A percentile compares a stretch with the other conserved stretches of the same genome.
Evolutionary conservation across 1,139 yeast genomes (phyloP).

Genomic region (Candida buenavistaensis): DNA sequence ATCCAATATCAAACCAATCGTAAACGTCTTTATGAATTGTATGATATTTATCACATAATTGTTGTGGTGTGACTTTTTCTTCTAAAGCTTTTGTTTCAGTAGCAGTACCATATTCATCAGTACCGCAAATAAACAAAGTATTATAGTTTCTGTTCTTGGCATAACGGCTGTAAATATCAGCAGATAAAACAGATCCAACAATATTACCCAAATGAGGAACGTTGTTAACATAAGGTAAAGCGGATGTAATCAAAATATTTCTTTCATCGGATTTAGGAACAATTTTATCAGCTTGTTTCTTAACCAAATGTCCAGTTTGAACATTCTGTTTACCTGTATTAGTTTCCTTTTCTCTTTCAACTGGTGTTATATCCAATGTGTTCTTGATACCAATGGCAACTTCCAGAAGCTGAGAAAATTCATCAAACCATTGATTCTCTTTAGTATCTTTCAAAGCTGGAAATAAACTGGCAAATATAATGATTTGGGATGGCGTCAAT

Average conservation of each 20-base stretch:
- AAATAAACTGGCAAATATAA: conserved; percentile 46
- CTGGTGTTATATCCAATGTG: conserved; percentile 40
- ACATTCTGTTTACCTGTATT: conserved; percentile 61
- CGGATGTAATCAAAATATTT: conserved; percentile 88
- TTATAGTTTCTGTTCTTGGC: conserved; percentile 88
- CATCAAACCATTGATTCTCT: conserved; percentile 40
- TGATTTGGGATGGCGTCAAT: conserved; percentile 42
- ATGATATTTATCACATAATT: conserved; percentile 89
- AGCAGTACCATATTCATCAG: conserved; percentile 99
- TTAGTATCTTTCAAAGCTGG: conserved; percentile 26
- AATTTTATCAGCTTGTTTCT: conserved; percentile 32
- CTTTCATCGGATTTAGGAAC: conserved; percentile 68
- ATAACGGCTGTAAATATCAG: conserved; percentile 92
- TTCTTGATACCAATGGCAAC: conserved; percentile 40
- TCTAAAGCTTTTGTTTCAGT: conserved; percentile 98
- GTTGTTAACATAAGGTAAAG: conserved; percentile 95
- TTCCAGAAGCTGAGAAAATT: conserved; percentile 34
- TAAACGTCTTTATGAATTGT: conserved; percentile 84
- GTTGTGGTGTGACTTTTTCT: conserved; percentile 83
- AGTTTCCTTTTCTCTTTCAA: conserved; percentile 46
- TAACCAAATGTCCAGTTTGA: conserved; percentile 40
- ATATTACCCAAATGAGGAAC: conserved; percentile 98
- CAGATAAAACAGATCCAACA: conserved; percentile 90
- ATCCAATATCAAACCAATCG: conserved; percentile 95
- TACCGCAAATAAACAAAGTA: conserved; percentile 87